Evolutionary conservation across 2,329 filamentous ascomycete genomes (phyloP).

Genomic region (Pezicula radicicola): DNA sequence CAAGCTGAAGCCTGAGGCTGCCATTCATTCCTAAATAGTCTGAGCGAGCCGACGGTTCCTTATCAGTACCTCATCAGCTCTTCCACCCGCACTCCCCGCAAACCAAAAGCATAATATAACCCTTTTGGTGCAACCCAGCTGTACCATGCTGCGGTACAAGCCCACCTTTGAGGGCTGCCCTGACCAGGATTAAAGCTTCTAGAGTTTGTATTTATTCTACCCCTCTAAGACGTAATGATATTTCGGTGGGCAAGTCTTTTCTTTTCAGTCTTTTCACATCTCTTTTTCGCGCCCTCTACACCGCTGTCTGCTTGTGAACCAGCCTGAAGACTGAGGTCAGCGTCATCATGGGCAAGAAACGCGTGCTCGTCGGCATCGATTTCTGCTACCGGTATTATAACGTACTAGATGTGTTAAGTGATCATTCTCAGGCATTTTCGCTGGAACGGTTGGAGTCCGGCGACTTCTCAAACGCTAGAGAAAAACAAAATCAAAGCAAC

Average conservation of each 20-base stretch:
- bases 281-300: background rate
- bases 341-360: conserved; percentile 42
- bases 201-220: background rate
- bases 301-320: no score
- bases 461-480: conserved; percentile 65
- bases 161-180: no score
- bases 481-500: conserved; percentile 71
- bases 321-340: background rate
- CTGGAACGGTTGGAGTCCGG: conserved; percentile 64
- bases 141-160: background rate
- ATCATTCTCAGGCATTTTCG: conserved; percentile 51
- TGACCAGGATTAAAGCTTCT: background rate
- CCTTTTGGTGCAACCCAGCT: background rate
- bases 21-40: no score
- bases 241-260: background rate
- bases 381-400: background rate
- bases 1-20: no score
- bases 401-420: background rate
- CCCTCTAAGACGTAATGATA: background rate
- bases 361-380: conserved; percentile 59
- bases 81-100: no score
- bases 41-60: no score
- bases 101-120: no score
- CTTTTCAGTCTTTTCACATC: background rate
- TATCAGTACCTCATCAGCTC: no score